phyloP scores from a whole-genome alignment of 345 rosid genomes.

The Salix viminalis region DNA sequence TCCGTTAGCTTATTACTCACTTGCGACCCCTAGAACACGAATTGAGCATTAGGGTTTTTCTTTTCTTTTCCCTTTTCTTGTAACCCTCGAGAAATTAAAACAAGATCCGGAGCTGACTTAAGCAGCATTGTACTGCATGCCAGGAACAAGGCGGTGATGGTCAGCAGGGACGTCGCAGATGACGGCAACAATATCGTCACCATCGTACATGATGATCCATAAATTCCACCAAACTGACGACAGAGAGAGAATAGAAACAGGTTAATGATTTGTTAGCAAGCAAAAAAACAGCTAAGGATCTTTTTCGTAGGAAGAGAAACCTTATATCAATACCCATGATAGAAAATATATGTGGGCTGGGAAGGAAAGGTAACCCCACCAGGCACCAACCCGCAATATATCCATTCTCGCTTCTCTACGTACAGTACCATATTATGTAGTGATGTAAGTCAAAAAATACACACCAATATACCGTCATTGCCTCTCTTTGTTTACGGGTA shows the following conservation, averaged over 20 bases:
- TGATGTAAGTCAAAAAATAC: conserved; percentile 3
- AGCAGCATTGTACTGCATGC: neutral
- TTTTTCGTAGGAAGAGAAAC: conserved; percentile 60
- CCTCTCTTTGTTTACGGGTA: conserved; percentile 1
- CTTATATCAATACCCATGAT: conserved; percentile 36
- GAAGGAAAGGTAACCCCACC: neutral
- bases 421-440: neutral
- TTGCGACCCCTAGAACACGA: neutral
- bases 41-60: neutral
- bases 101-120: neutral
- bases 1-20: neutral
- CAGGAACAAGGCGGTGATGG: neutral
- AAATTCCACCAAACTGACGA: conserved; percentile 11
- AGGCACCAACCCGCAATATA: neutral
- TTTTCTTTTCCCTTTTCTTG: neutral
- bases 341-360: conserved; percentile 8
- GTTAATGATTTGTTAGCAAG: neutral
- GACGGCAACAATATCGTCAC: conserved; percentile 19
- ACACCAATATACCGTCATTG: conserved; percentile 14
- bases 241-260: neutral
- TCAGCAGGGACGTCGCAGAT: conserved; percentile 8
- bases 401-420: neutral
- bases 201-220: conserved; percentile 8
- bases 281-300: conserved; percentile 27
- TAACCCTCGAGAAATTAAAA: neutral